Evolutionary conservation across 177 flowering plant species (phyloP).

Genomic region (Vitis hybrid): DNA sequence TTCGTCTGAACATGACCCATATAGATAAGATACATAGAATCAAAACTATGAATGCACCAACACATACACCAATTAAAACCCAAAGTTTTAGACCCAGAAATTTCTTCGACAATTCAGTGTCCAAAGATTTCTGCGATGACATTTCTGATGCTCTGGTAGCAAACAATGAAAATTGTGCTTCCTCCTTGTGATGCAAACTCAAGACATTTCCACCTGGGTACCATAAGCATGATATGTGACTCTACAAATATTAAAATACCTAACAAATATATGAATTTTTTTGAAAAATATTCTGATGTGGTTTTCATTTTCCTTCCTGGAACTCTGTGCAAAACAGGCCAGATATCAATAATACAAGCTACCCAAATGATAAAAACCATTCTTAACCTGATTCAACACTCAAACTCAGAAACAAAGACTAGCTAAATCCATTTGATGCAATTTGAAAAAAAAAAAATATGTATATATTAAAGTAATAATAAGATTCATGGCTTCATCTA

Average conservation of each 20-base stretch:
- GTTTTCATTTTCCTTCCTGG: background rate
- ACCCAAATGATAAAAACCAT: background rate
- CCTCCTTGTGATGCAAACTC: background rate
- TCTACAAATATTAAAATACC: background rate
- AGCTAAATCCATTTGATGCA: background rate
- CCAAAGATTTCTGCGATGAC: conserved; percentile 44
- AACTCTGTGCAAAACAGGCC: background rate
- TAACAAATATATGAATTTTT: conserved; percentile 10
- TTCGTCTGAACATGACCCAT: conserved; percentile 57
- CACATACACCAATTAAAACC: conserved; percentile 63
- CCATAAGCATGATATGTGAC: conserved; percentile 2
- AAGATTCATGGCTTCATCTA: conserved; percentile 14
- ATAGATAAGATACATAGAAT: conserved; percentile 52
- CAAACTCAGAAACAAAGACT: background rate
- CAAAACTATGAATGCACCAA: conserved; percentile 57
- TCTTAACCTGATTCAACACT: background rate
- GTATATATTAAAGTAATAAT: background rate
- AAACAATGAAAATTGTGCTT: background rate
- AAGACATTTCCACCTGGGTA: conserved; percentile 31
- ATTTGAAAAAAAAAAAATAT: background rate
- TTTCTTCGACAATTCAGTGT: too few relatives aligned
- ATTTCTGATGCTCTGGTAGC: conserved; percentile 16
- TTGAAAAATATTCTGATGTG: background rate
- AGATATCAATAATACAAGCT: background rate
- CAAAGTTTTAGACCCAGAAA: conserved; percentile 56